These are phyloP conservation scores for Termitomyces sp. DNA, from an alignment of 768 basidiomycete genomes.

Conservation along the genomic window DNA sequence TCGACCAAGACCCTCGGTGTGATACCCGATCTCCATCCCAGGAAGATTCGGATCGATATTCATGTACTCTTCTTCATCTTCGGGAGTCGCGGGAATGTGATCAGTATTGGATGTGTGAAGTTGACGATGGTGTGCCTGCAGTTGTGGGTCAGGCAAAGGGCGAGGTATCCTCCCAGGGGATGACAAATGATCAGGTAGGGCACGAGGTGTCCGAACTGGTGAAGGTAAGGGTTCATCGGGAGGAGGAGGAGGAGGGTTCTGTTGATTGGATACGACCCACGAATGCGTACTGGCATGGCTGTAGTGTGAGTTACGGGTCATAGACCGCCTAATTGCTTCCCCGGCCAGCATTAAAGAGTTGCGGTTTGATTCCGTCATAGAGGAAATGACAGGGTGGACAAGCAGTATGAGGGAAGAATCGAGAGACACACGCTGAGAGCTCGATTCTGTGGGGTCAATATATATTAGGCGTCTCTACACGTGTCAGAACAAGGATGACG, in stretches of 20 bases:
- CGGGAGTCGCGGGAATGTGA: constrained; percentile 1
- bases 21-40: constrained; percentile 11
- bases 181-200: constrained; percentile 25
- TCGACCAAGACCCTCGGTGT: constrained; percentile 12
- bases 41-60: constrained; percentile 17
- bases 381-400: background rate
- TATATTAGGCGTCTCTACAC: background rate
- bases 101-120: constrained; percentile 15
- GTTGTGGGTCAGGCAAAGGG: constrained; percentile 26
- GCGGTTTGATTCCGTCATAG: constrained; percentile 12
- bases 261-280: constrained; percentile 31
- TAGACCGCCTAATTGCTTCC: constrained; percentile 12
- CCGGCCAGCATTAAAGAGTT: constrained; percentile 10
- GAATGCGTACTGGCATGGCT: constrained; percentile 27
- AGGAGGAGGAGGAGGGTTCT: constrained; percentile 24
- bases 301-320: constrained; percentile 16
- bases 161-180: constrained; percentile 21
- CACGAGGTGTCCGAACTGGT: constrained; percentile 21
- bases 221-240: constrained; percentile 16
- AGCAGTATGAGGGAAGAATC: background rate
- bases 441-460: background rate
- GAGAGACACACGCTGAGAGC: background rate
- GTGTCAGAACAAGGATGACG: background rate
- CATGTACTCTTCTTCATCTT: constrained; percentile 27
- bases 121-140: constrained; percentile 8